Evolutionary conservation across 169 alveolate species (phyloP).

Genomic region (Plasmodium vinckei): DNA sequence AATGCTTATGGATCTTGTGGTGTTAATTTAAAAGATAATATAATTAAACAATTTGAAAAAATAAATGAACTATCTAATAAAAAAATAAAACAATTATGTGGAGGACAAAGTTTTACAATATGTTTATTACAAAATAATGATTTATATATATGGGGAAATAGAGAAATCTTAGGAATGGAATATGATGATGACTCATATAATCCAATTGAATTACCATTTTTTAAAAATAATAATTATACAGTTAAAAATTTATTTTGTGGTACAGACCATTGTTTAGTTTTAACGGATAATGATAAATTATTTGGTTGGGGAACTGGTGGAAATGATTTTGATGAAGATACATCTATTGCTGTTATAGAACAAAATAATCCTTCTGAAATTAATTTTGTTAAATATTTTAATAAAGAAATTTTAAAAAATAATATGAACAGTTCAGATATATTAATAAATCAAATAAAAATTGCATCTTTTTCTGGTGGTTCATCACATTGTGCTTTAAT

Average conservation of each 20-base stretch:
- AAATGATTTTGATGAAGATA: conserved; percentile 43
- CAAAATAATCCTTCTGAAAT: conserved; percentile 55
- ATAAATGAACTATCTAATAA: conserved; percentile 76
- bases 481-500: conserved; percentile 73
- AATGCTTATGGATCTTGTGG: conserved; percentile 90
- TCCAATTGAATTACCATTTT: conserved; percentile 33
- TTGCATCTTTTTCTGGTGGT: conserved; percentile 60
- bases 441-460: conserved; percentile 8
- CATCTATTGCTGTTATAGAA: conserved; percentile 18
- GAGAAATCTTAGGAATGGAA: conserved; percentile 79
- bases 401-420: conserved; percentile 13
- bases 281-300: conserved; percentile 46
- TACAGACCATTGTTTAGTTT: conserved; percentile 74
- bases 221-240: conserved; percentile 21
- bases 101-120: conserved; percentile 91
- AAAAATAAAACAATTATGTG: conserved; percentile 80
- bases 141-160: conserved; percentile 88
- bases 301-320: conserved; percentile 76
- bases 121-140: conserved; percentile 83
- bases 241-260: conserved; percentile 49
- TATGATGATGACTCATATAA: conserved; percentile 41
- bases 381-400: conserved; percentile 12
- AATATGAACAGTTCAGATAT: conserved; percentile 1
- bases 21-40: conserved; percentile 76
- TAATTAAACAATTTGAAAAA: conserved; percentile 75